Evolutionary conservation across 257 asterid genomes (phyloP).

Genomic region (Fraxinus anomala): DNA sequence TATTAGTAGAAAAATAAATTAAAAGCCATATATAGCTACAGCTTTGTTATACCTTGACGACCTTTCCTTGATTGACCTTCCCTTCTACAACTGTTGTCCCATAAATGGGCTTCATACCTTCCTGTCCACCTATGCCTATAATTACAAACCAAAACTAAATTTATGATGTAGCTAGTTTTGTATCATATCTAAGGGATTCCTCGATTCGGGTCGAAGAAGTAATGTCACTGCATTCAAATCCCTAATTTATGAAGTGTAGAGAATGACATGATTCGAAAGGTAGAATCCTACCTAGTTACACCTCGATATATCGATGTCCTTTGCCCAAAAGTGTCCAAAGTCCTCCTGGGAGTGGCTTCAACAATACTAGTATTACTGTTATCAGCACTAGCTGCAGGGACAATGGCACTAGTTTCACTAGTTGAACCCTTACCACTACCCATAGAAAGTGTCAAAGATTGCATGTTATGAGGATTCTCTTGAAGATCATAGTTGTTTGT

Average conservation of each 20-base stretch:
- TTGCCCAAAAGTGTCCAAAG: constrained; percentile 54
- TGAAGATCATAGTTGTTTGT: constrained; percentile 32
- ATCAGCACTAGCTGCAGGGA: constrained; percentile 31
- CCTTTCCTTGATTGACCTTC: constrained; percentile 96
- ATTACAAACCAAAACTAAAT: background rate
- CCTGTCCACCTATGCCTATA: constrained; percentile 97
- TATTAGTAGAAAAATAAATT: background rate
- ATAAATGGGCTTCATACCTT: constrained; percentile 89
- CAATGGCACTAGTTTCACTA: constrained; percentile 34
- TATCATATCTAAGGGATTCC: too few species aligned
- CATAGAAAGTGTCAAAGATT: constrained; percentile 54
- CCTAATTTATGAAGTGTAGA: background rate
- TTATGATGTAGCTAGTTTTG: background rate
- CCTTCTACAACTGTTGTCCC: constrained; percentile 95
- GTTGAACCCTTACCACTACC: constrained; percentile 52
- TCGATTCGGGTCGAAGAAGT: too few species aligned
- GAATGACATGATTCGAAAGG: background rate
- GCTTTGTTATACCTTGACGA: constrained; percentile 70
- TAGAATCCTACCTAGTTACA: constrained; percentile 44
- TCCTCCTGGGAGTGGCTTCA: constrained; percentile 47
- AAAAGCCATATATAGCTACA: background rate
- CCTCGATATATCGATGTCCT: constrained; percentile 58
- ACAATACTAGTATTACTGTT: constrained; percentile 39
- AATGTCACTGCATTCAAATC: too few species aligned
- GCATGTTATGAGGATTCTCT: constrained; percentile 43